These are phyloP conservation scores for Tolypocladium amazonense DNA, from an alignment of 2,329 filamentous ascomycete genomes.

Conservation along the genomic window DNA sequence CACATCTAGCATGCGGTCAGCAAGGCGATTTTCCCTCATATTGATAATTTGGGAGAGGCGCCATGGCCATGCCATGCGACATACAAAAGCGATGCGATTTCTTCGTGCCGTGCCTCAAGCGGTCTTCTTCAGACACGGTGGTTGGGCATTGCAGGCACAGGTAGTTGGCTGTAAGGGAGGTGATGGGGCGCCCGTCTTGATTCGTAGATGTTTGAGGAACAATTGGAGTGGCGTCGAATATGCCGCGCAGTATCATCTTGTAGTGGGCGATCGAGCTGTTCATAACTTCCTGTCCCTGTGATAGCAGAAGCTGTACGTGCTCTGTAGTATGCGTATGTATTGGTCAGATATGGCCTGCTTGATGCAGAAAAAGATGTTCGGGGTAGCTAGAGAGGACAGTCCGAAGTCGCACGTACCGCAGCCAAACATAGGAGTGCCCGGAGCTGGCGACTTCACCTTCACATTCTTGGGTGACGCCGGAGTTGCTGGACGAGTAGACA, in stretches of 20 bases:
- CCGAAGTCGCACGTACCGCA: slow-evolving; percentile 40
- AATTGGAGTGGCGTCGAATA: slow-evolving; percentile 57
- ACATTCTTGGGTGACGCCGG: slow-evolving; percentile 44
- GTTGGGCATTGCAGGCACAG: slow-evolving; percentile 64
- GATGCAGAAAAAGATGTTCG: background rate
- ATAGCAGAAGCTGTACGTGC: slow-evolving; percentile 59
- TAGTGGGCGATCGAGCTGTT: slow-evolving; percentile 63
- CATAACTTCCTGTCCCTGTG: slow-evolving; percentile 49
- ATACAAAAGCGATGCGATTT: slow-evolving; percentile 67
- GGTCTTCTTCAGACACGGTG: slow-evolving; percentile 56
- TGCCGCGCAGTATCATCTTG: slow-evolving; percentile 57
- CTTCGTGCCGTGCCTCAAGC: slow-evolving; percentile 54
- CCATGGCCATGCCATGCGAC: slow-evolving; percentile 6
- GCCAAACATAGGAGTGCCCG: slow-evolving; percentile 51
- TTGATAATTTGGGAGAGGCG: background rate
- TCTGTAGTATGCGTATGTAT: slow-evolving; percentile 35
- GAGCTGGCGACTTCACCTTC: slow-evolving; percentile 48
- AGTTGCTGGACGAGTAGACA: slow-evolving; percentile 37
- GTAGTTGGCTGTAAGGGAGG: slow-evolving; percentile 57
- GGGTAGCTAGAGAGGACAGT: background rate
- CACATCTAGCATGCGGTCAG: slow-evolving; percentile 45
- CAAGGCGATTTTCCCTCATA: background rate
- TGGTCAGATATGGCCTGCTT: background rate
- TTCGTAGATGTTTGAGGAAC: slow-evolving; percentile 55
- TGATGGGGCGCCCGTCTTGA: slow-evolving; percentile 44